These are phyloP conservation scores for Linnemannia elongata DNA, from an alignment of 192 early-diverging fungal species.

Conservation along the genomic window DNA sequence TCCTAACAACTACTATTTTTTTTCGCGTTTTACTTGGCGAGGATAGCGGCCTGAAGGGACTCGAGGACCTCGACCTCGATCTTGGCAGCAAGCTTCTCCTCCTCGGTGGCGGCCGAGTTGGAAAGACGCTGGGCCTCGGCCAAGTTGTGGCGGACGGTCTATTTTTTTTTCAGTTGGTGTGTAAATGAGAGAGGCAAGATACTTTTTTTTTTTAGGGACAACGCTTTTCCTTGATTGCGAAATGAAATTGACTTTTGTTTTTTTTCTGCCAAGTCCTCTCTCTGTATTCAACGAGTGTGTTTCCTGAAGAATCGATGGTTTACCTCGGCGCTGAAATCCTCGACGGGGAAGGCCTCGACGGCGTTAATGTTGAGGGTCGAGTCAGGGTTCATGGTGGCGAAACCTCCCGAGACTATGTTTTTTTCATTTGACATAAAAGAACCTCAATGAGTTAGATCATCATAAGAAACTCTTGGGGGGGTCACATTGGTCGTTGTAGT, in stretches of 20 bases:
- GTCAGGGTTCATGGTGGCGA: conserved; percentile 97
- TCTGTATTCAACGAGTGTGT: background rate
- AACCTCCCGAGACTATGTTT: conserved; percentile 87
- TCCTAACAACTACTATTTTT: background rate
- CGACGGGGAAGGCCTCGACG: conserved; percentile 91
- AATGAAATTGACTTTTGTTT: no score
- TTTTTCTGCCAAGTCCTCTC: background rate
- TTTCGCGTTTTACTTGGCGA: conserved; percentile 46
- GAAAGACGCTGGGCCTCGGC: conserved; percentile 85
- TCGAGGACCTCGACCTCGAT: conserved; percentile 93
- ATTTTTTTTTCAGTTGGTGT: background rate
- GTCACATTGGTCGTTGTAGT: background rate
- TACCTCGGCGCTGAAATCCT: conserved; percentile 88
- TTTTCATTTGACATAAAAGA: no score
- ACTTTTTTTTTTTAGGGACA: background rate
- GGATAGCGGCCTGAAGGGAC: conserved; percentile 82
- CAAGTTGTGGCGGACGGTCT: conserved; percentile 79
- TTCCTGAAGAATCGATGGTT: background rate
- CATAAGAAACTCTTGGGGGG: no score
- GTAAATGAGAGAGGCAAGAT: background rate
- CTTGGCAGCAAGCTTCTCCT: conserved; percentile 84
- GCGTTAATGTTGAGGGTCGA: conserved; percentile 98
- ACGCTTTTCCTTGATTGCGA: no score
- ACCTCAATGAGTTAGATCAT: no score
- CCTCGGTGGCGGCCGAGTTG: conserved; percentile 75